A percentile compares a stretch with the other conserved stretches of the same genome.
phyloP scores from a whole-genome alignment of 768 basidiomycete species.

The Serpula lacrymans region DNA sequence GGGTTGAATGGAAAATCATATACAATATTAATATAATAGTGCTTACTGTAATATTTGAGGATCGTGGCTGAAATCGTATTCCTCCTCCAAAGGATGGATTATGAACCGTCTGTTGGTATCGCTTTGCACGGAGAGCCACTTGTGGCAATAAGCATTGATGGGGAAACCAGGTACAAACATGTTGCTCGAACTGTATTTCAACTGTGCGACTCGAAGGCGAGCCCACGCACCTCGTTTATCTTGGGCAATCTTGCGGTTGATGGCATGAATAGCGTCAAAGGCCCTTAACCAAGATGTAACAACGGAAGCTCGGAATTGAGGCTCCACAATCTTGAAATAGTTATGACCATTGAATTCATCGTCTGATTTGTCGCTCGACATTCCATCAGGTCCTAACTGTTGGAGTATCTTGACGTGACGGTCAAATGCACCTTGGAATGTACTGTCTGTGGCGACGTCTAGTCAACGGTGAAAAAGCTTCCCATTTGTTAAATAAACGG shows the following conservation, averaged over 20 bases:
- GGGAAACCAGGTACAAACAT: constrained; percentile 15
- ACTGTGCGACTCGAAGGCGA: no score
- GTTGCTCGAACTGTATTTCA: constrained; percentile 5
- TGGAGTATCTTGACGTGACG: constrained; percentile 16
- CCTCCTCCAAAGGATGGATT: constrained; percentile 1
- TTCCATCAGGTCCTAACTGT: constrained; percentile 17
- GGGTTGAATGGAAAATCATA: no score
- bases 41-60: constrained; percentile 10
- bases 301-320: constrained; percentile 12
- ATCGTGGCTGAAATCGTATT: constrained; percentile 15
- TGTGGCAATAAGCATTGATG: constrained; percentile 10
- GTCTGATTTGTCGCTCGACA: constrained; percentile 25
- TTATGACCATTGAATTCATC: not conserved
- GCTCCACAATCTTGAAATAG: constrained; percentile 7
- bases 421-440: no score
- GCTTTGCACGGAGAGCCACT: constrained; percentile 10
- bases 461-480: no score
- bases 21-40: no score
- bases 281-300: constrained; percentile 14
- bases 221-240: no score
- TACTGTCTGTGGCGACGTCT: no score
- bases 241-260: constrained; percentile 1
- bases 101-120: not conserved
- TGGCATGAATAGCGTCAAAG: constrained; percentile 15
- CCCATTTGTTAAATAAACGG: no score